phyloP scores from a whole-genome alignment of 192 early-diverging fungal species.

The Chytriomyces hyalinus region DNA sequence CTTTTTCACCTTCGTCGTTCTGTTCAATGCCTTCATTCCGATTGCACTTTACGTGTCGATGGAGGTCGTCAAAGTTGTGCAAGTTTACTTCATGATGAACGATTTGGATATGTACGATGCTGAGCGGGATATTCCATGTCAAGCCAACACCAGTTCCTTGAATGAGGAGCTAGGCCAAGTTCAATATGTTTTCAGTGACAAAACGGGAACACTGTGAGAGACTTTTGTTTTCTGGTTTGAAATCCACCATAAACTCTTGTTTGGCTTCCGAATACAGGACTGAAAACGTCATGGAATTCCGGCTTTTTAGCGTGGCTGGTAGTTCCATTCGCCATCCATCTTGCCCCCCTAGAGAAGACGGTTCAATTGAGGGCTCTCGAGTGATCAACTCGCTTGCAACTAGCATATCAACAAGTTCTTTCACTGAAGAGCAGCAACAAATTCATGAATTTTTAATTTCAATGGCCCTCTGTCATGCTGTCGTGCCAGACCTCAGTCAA shows the following conservation, averaged over 20 bases:
- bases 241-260: neutral
- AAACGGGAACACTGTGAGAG: conserved; percentile 77
- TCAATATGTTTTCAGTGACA: conserved; percentile 85
- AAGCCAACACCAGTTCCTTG: conserved; percentile 77
- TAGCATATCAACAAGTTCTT: neutral
- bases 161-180: conserved; percentile 90
- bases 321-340: conserved; percentile 31
- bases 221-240: neutral
- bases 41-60: conserved; percentile 89
- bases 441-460: conserved; percentile 69
- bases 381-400: conserved; percentile 19
- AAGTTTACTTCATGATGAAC: conserved; percentile 78
- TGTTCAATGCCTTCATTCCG: conserved; percentile 86
- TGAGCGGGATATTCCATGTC: conserved; percentile 71
- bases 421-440: conserved; percentile 31
- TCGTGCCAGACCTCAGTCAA: conserved; percentile 66
- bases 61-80: conserved; percentile 79
- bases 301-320: conserved; percentile 48
- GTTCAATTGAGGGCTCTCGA: conserved; percentile 13
- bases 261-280: conserved; percentile 44
- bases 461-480: conserved; percentile 85
- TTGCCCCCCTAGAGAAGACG: conserved; percentile 22
- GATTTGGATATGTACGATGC: conserved; percentile 81
- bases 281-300: conserved; percentile 83
- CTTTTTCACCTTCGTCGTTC: conserved; percentile 75